Evolutionary conservation across 805 yeast genomes (phyloP).

Genomic region (Wickerhamomyces bisporus): DNA sequence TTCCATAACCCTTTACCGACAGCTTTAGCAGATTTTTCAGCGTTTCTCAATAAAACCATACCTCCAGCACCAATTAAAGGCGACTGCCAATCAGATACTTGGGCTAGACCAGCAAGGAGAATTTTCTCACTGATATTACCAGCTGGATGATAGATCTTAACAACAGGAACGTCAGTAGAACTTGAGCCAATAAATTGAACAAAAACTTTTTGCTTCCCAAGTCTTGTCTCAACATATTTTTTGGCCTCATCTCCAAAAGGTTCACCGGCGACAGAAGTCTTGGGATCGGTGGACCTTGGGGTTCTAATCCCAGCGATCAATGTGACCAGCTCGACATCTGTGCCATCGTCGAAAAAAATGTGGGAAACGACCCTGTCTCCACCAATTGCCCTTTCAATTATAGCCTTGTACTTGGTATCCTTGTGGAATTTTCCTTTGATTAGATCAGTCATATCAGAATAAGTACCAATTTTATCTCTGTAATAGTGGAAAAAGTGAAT

Average conservation of each 20-base stretch:
- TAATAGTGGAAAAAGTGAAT: too few species aligned
- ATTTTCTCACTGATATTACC: slow-evolving; percentile 71
- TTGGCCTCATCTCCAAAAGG: slow-evolving; percentile 66
- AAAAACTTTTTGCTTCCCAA: slow-evolving; percentile 56
- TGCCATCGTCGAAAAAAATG: slow-evolving; percentile 38
- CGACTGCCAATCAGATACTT: slow-evolving; percentile 79
- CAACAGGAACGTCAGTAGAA: slow-evolving; percentile 57
- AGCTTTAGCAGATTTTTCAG: slow-evolving; percentile 57
- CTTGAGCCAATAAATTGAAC: slow-evolving; percentile 56
- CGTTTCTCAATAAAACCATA: slow-evolving; percentile 58
- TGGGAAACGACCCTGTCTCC: slow-evolving; percentile 77
- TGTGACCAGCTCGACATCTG: slow-evolving; percentile 55
- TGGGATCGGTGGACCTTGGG: slow-evolving; percentile 57
- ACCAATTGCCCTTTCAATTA: slow-evolving; percentile 70
- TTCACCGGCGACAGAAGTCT: slow-evolving; percentile 36
- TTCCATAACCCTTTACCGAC: slow-evolving; percentile 57
- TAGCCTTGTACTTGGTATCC: slow-evolving; percentile 32
- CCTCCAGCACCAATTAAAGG: slow-evolving; percentile 55
- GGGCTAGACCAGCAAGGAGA: slow-evolving; percentile 65
- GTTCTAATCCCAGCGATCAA: slow-evolving; percentile 68
- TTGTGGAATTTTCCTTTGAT: slow-evolving; percentile 24
- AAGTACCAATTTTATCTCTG: too few species aligned
- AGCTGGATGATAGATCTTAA: slow-evolving; percentile 60
- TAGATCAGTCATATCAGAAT: slow-evolving; percentile 18
- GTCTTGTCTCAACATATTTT: slow-evolving; percentile 54